phyloP scores from a whole-genome alignment of 2,329 filamentous ascomycete species.

The Pyrenophora graminea region DNA sequence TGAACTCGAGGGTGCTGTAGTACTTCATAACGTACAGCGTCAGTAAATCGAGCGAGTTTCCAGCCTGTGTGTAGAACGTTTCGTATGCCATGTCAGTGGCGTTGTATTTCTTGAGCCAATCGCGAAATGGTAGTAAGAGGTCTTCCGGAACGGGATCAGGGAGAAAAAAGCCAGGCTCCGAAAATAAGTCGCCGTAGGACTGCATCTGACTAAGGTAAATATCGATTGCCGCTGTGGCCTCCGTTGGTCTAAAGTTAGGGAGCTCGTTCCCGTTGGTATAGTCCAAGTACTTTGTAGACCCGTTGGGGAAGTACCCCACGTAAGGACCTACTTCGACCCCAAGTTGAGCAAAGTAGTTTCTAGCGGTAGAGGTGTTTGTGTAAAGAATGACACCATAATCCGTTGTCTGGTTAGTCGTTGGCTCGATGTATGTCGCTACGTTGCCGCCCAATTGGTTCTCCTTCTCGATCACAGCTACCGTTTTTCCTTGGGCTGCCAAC shows the following conservation, averaged over 20 bases:
- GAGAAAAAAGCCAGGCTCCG: neutral
- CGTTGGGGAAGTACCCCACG: neutral
- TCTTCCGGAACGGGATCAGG: neutral
- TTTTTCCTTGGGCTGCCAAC: neutral
- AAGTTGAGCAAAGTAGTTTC: conserved; percentile 1
- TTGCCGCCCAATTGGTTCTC: conserved; percentile 3
- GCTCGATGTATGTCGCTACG: conserved; percentile 3
- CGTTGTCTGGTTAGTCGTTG: neutral
- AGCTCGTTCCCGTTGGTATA: neutral
- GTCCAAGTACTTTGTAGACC: neutral
- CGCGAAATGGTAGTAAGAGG: neutral
- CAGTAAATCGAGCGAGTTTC: neutral
- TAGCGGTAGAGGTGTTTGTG: conserved; percentile 1
- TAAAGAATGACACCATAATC: conserved; percentile 2
- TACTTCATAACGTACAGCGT: conserved; percentile 3
- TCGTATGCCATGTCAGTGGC: too few species aligned
- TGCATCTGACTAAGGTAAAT: neutral
- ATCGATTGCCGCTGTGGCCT: neutral
- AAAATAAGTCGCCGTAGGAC: neutral
- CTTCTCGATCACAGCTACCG: conserved; percentile 4
- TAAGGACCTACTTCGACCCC: neutral
- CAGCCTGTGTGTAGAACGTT: neutral
- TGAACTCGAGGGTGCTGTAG: conserved; percentile 2
- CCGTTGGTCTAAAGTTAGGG: neutral
- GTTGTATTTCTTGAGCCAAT: neutral